These are phyloP conservation scores for Fusarium sp. DNA, from an alignment of 2,329 filamentous ascomycete genomes.

Conservation along the genomic window DNA sequence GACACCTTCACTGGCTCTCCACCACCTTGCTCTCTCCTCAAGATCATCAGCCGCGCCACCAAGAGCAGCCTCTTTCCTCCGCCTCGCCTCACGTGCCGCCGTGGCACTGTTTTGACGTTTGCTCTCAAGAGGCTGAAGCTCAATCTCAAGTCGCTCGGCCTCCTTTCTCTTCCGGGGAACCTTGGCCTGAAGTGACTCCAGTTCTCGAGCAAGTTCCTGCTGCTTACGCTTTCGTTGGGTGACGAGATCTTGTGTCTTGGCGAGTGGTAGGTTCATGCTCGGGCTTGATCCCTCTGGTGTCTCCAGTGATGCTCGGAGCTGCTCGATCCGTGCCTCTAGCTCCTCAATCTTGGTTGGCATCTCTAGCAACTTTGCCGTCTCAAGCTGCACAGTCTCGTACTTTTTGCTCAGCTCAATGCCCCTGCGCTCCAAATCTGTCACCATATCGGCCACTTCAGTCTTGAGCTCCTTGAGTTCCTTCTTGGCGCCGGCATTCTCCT, in stretches of 20 bases:
- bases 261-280: conserved; percentile 63
- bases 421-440: conserved; percentile 72
- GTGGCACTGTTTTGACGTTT: conserved; percentile 70
- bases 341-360: conserved; percentile 59
- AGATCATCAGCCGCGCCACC: conserved; percentile 74
- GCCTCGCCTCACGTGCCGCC: conserved; percentile 74
- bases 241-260: conserved; percentile 63
- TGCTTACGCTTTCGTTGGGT: conserved; percentile 59
- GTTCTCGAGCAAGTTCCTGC: conserved; percentile 66
- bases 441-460: conserved; percentile 75
- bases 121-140: conserved; percentile 72
- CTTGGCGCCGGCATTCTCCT: conserved; percentile 73
- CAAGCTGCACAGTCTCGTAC: conserved; percentile 59
- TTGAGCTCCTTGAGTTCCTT: conserved; percentile 80
- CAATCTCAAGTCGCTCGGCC: conserved; percentile 69
- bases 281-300: conserved; percentile 47
- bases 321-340: conserved; percentile 58
- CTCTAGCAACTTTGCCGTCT: conserved; percentile 58
- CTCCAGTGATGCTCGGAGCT: conserved; percentile 54
- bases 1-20: conserved; percentile 70
- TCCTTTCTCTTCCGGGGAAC: conserved; percentile 72
- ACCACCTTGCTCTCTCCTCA: conserved; percentile 79
- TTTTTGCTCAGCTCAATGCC: conserved; percentile 65
- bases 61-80: conserved; percentile 70
- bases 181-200: conserved; percentile 68